A percentile compares a stretch with the other conserved stretches of the same genome.
Conservation (phyloP, 495 filamentous ascomycete genomes). For the Aspergillus affinis region DNA sequence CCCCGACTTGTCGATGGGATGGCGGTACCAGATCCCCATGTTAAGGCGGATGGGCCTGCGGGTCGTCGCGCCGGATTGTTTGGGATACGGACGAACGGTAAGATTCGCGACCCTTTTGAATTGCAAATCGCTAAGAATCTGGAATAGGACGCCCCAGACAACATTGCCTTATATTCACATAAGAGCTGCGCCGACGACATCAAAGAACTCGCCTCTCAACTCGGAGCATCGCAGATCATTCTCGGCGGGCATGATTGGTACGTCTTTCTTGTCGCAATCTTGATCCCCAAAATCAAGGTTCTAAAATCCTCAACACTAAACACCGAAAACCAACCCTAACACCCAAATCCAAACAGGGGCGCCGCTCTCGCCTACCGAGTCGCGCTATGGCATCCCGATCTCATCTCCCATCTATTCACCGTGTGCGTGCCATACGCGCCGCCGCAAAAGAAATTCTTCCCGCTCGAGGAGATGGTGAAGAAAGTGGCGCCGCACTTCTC, state of each 20-base stretch:
- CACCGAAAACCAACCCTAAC: not conserved
- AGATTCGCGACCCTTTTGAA: constrained; percentile 10
- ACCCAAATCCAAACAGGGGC: constrained; percentile 43
- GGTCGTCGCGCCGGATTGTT: constrained; percentile 75
- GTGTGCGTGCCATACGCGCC: constrained; percentile 73
- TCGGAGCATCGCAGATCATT: constrained; percentile 61
- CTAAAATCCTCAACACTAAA: not conserved
- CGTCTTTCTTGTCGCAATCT: constrained; percentile 13
- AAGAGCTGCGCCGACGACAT: constrained; percentile 73
- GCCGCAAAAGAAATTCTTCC: constrained; percentile 46
- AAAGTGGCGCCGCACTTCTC: constrained; percentile 66
- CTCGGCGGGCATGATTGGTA: constrained; percentile 91
- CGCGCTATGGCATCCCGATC: constrained; percentile 67
- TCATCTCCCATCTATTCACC: constrained; percentile 71
- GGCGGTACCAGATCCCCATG: constrained; percentile 81
- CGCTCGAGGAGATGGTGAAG: constrained; percentile 55
- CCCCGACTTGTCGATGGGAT: constrained; percentile 68
- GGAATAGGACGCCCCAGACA: constrained; percentile 57
- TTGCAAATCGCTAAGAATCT: not conserved
- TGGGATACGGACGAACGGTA: constrained; percentile 79
- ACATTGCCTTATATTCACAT: constrained; percentile 59
- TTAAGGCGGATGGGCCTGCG: constrained; percentile 65
- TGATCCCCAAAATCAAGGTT: not conserved
- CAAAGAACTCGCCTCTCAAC: constrained; percentile 57
- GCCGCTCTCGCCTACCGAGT: constrained; percentile 60